phyloP scores from a whole-genome alignment of 1,284 basidiomycete species.

The Apiotrichum laibachii region DNA sequence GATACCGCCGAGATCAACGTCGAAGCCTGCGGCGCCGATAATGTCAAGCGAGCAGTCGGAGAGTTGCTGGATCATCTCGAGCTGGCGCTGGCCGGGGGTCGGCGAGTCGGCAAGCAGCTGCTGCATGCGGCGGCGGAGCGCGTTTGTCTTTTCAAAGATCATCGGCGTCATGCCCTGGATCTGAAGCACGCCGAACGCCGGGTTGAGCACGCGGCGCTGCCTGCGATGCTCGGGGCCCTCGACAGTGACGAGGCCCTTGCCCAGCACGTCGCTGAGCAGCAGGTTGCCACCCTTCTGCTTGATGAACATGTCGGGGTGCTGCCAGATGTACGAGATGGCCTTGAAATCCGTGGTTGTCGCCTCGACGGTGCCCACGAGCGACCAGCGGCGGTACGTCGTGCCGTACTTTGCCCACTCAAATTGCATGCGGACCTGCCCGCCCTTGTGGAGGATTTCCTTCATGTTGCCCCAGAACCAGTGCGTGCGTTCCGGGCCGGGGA shows the following conservation, averaged over 20 bases:
- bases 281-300: slow-evolving; percentile 63
- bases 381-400: background rate
- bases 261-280: slow-evolving; percentile 53
- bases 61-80: slow-evolving; percentile 9
- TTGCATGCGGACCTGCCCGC: background rate
- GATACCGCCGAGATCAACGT: slow-evolving; percentile 60
- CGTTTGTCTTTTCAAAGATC: slow-evolving; percentile 62
- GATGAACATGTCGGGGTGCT: slow-evolving; percentile 62
- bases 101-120: slow-evolving; percentile 20
- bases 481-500: background rate
- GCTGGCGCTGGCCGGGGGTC: background rate
- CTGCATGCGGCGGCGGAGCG: slow-evolving; percentile 46
- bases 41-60: slow-evolving; percentile 61
- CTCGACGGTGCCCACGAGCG: background rate
- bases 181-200: slow-evolving; percentile 44
- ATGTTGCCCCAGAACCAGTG: slow-evolving; percentile 4
- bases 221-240: slow-evolving; percentile 57
- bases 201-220: slow-evolving; percentile 54
- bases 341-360: slow-evolving; percentile 53
- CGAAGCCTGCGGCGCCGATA: slow-evolving; percentile 66
- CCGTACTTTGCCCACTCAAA: background rate
- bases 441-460: background rate
- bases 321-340: slow-evolving; percentile 62
- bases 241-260: slow-evolving; percentile 44
- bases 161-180: slow-evolving; percentile 52